These are phyloP conservation scores for Coemansia sp. DNA, from an alignment of 192 early-diverging fungal genomes.

Conservation along the genomic window DNA sequence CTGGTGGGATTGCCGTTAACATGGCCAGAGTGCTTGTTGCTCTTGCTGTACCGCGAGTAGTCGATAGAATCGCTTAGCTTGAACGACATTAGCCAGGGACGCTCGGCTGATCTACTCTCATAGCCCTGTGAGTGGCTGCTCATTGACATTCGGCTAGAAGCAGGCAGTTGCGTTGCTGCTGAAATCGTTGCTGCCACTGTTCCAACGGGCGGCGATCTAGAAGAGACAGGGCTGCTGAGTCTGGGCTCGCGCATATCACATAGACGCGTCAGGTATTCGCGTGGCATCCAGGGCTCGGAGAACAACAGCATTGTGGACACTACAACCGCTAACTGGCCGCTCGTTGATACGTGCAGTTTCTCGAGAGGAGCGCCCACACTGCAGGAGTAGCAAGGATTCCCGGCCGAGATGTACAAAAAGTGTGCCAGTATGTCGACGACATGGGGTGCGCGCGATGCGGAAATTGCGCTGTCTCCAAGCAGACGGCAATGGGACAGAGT, in stretches of 20 bases:
- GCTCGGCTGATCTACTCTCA: constrained; percentile 24
- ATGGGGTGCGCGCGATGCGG: constrained; percentile 18
- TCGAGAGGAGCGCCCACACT: constrained; percentile 39
- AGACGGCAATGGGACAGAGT: constrained; percentile 33
- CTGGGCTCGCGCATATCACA: constrained; percentile 52
- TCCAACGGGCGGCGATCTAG: constrained; percentile 15
- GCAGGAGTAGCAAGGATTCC: constrained; percentile 41
- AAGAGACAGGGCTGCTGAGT: background rate
- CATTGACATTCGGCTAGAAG: background rate
- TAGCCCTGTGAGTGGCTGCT: constrained; percentile 20
- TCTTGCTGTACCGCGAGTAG: constrained; percentile 27
- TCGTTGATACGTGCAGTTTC: constrained; percentile 32
- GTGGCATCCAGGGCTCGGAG: constrained; percentile 51
- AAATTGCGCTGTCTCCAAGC: constrained; percentile 2
- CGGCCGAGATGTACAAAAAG: constrained; percentile 30
- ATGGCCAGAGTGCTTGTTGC: constrained; percentile 15
- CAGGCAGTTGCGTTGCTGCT: constrained; percentile 9
- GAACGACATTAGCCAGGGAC: constrained; percentile 51
- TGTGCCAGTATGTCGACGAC: constrained; percentile 47
- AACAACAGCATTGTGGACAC: constrained; percentile 38
- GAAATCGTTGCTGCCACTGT: constrained; percentile 8
- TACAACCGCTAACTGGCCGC: constrained; percentile 46
- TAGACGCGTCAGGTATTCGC: constrained; percentile 39
- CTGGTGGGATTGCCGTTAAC: background rate
- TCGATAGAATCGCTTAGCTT: constrained; percentile 39